phyloP scores from a whole-genome alignment of 345 rosid species.

The Draba incana region DNA sequence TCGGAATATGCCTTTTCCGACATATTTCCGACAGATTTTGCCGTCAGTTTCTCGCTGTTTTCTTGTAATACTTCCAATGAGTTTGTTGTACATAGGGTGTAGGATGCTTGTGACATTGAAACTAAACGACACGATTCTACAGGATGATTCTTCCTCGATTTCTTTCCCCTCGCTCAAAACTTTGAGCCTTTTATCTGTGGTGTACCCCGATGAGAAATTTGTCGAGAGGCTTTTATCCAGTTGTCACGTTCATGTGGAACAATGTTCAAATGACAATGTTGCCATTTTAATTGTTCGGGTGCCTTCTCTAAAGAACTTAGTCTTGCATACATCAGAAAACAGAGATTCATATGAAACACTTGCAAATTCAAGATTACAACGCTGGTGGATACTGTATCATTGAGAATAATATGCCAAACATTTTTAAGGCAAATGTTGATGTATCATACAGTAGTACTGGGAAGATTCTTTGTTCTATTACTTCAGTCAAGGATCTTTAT shows the following conservation, averaged over 20 bases:
- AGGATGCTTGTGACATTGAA: neutral
- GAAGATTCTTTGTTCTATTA: neutral
- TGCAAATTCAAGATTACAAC: neutral
- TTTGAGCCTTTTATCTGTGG: neutral
- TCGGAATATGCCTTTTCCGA: no score
- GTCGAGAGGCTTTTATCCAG: neutral
- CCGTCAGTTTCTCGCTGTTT: no score
- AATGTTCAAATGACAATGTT: neutral
- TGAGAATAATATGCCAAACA: neutral
- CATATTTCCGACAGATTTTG: no score
- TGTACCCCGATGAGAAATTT: neutral
- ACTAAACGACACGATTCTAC: neutral
- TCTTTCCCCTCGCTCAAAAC: neutral
- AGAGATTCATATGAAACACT: neutral
- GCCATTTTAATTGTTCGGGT: neutral
- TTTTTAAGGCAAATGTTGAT: neutral
- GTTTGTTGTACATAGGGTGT: neutral
- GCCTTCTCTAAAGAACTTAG: neutral
- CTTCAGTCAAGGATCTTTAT: neutral
- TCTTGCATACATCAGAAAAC: neutral
- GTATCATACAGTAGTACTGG: rapidly evolving
- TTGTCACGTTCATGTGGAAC: neutral
- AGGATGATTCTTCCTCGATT: neutral
- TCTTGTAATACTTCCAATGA: no score
- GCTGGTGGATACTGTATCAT: neutral